Evolutionary conservation across 2,329 filamentous ascomycete species (phyloP).

Genomic region (Orbilia brochopaga): DNA sequence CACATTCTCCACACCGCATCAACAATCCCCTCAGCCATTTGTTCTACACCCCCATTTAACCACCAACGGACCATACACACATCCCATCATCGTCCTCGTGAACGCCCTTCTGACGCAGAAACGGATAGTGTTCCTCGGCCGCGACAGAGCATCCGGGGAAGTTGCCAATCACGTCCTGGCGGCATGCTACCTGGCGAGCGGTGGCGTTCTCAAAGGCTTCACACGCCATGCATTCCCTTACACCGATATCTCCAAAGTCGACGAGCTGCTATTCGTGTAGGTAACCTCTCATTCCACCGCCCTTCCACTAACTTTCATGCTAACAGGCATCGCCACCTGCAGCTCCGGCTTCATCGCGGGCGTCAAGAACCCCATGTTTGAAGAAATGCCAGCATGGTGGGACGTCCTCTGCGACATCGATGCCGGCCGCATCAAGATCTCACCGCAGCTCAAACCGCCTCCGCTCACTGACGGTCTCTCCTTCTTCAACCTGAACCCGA

Average conservation of each 20-base stretch:
- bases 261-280: slow-evolving; percentile 84
- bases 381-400: slow-evolving; percentile 97
- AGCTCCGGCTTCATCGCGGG: slow-evolving; percentile 91
- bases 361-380: slow-evolving; percentile 95
- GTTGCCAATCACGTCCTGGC: slow-evolving; percentile 97
- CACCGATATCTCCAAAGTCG: slow-evolving; percentile 95
- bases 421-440: slow-evolving; percentile 92
- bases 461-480: slow-evolving; percentile 80
- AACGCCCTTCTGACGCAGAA: slow-evolving; percentile 97
- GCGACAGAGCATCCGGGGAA: slow-evolving; percentile 92
- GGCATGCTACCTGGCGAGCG: slow-evolving; percentile 91
- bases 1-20: slow-evolving; percentile 83
- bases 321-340: neutral
- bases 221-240: slow-evolving; percentile 97
- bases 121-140: slow-evolving; percentile 90
- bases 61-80: slow-evolving; percentile 84
- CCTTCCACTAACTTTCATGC: neutral
- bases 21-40: slow-evolving; percentile 83
- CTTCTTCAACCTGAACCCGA: slow-evolving; percentile 70
- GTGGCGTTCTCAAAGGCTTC: slow-evolving; percentile 89
- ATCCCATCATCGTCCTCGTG: slow-evolving; percentile 91
- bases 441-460: slow-evolving; percentile 80
- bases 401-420: slow-evolving; percentile 92
- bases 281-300: neutral
- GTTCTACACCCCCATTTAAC: slow-evolving; percentile 88